Conservation (phyloP, 805 yeast genomes). For the Sugiyamaella americana region DNA sequence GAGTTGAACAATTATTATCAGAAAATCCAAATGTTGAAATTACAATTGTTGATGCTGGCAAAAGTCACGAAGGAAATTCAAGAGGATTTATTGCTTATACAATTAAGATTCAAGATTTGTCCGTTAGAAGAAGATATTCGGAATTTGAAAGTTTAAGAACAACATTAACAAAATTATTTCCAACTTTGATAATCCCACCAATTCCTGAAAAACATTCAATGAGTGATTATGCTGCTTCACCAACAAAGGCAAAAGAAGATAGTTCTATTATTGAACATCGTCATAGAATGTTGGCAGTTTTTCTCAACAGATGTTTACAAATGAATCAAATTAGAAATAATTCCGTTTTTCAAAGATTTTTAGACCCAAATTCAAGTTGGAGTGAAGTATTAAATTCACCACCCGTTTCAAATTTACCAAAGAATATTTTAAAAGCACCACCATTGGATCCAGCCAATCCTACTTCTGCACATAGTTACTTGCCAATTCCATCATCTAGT, state of each 20-base stretch:
- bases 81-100: constrained; percentile 80
- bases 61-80: constrained; percentile 71
- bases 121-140: constrained; percentile 79
- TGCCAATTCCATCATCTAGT: constrained; percentile 54
- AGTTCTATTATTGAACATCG: constrained; percentile 52
- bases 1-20: constrained; percentile 31
- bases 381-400: constrained; percentile 59
- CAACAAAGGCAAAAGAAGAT: constrained; percentile 42
- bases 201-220: constrained; percentile 82
- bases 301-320: constrained; percentile 66
- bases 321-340: constrained; percentile 52
- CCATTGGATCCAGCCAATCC: constrained; percentile 55
- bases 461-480: constrained; percentile 51
- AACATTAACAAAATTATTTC: constrained; percentile 63
- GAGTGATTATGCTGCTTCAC: constrained; percentile 40
- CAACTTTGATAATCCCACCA: constrained; percentile 83
- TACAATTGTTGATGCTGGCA: constrained; percentile 73
- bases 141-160: constrained; percentile 84
- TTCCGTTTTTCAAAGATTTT: constrained; percentile 63
- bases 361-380: constrained; percentile 85
- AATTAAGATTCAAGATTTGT: constrained; percentile 54
- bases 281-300: constrained; percentile 66
- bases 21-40: constrained; percentile 32
- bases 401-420: constrained; percentile 49
- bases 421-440: constrained; percentile 50